Evolutionary conservation across 441 rosid species (phyloP), one percentile per base, ranked within the genome.

Genomic region (Jatropha multifida): DNA sequence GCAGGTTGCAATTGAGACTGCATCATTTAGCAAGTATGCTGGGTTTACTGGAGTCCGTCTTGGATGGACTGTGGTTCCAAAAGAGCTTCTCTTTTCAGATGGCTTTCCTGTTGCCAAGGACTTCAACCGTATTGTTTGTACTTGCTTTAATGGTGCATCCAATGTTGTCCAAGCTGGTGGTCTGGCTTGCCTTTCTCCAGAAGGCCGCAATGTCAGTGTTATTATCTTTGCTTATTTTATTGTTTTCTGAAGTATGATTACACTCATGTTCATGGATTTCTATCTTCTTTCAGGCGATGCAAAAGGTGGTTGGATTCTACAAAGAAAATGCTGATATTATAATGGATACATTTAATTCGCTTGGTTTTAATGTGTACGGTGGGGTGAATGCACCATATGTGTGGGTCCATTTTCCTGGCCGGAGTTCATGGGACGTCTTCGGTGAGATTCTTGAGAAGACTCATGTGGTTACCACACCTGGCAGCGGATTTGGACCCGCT

Each of bases 11-110:
- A 61, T 96, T 68, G 99, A 96, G 91, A 92, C 97, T 42, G 78
- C 97, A 75, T 96, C 99, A 14, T 96, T 96, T 78, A 94, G 99
- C 78, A 96, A 96, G 86, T 92, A 94, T 82, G 98, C 98, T 59
- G 99, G 99, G 68, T 96, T 96, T 77, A 94, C 97, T 13, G 99
- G 99, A 62, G 97, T 96, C 76, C 91, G 99, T 70, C 94, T 96
- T 5, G 99, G 97, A 69, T 94, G 99, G 98, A 96, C 98, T 32
- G 98, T 90, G 72, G 79, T 96, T 69, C 97, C 99, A 20, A 94
- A 96, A 71, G 78, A 96, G 81, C 92, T 96, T 42, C 83, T 86
- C 52, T 96, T 90, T 83, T 89, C 96, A 10, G 97, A 96, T 77
- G 98, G 98, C 69, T 92, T 85, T 75, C 96, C 99, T 52, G 94